A percentile compares a stretch with the other conserved stretches of the same genome.
Conservation (phyloP, 495 filamentous ascomycete species). For the Lophium mytilinum region DNA sequence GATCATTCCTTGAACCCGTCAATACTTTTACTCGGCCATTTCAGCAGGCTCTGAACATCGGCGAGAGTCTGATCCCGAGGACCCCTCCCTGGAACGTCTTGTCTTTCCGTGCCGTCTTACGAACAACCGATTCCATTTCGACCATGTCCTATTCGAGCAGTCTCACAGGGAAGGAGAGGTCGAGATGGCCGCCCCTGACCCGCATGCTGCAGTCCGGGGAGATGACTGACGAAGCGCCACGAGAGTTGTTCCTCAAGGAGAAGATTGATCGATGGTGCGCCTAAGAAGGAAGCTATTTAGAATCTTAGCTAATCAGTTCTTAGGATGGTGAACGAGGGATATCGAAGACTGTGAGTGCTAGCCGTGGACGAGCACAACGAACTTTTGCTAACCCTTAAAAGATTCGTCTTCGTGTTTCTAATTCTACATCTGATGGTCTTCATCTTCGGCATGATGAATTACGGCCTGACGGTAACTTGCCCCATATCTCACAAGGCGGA, state of each 20-base stretch:
- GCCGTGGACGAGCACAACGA: not conserved
- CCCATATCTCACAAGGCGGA: too few species aligned
- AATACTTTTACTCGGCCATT: constrained; percentile 14
- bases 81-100: not conserved
- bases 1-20: constrained; percentile 16
- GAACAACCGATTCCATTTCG: not conserved
- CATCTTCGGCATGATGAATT: constrained; percentile 67
- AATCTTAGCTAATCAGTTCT: not conserved
- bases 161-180: constrained; percentile 28
- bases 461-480: constrained; percentile 48
- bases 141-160: constrained; percentile 18
- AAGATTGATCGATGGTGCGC: constrained; percentile 45
- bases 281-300: constrained; percentile 41
- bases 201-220: constrained; percentile 40
- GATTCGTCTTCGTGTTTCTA: constrained; percentile 64
- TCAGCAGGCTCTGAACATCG: constrained; percentile 29
- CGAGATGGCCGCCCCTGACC: constrained; percentile 32
- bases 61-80: constrained; percentile 12
- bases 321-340: constrained; percentile 76
- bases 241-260: constrained; percentile 46
- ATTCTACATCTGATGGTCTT: constrained; percentile 60
- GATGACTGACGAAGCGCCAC: constrained; percentile 56
- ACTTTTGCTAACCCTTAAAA: constrained; percentile 28
- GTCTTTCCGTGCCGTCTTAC: not conserved
- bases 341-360: constrained; percentile 54